Evolutionary conservation across 495 filamentous ascomycete genomes (phyloP), one percentile per base, ranked within the genome.

Genomic region (Parmelia sp.): DNA sequence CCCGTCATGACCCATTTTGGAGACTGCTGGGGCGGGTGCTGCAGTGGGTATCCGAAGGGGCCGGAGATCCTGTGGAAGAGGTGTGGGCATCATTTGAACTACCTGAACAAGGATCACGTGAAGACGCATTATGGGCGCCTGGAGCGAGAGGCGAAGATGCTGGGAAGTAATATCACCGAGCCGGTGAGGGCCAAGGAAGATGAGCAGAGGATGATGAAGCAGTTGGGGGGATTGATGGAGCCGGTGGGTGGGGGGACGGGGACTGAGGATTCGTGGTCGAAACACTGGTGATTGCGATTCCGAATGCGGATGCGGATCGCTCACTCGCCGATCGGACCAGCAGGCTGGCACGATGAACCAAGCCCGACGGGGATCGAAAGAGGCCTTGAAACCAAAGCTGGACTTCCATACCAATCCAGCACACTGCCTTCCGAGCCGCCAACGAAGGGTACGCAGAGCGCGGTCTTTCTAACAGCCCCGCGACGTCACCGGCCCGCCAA

Each of bases 1-100:
- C 51, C 51, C 3, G 51, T 55, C 29, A 55, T 55, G 51, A 55
- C 51, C 51, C 51, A 55, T 55, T 55, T 55, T 4, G 51, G 51
- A 19, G 51, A 55, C 29, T 55, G 51, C 51, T 55, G 51, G 51
- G 51, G 51, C 4, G 51, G 51, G 17, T 55, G 51, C 51, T 55
- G 51, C 51, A 33, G 29, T 12, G 51, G 51, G 17, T 55, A 55
- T 33, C 51, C 51, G 0, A 35, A 55, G 17, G 51, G 51, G 14
- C 51, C 51, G 14, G 51, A 55, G 19, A 55, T 55, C 7, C 19
- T 55, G 29, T 55, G 51, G 51, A 55, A 55, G 29, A 55, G 51
- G 17, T 55, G 51, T 7, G 51, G 51, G 27, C 51, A 55, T 55
- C 51, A 55, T 21, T 8, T 55, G 27, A 55, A 55, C 51, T 55